These are phyloP conservation scores for Colletotrichum tanaceti DNA, from an alignment of 2,329 filamentous ascomycete genomes.

Conservation along the genomic window DNA sequence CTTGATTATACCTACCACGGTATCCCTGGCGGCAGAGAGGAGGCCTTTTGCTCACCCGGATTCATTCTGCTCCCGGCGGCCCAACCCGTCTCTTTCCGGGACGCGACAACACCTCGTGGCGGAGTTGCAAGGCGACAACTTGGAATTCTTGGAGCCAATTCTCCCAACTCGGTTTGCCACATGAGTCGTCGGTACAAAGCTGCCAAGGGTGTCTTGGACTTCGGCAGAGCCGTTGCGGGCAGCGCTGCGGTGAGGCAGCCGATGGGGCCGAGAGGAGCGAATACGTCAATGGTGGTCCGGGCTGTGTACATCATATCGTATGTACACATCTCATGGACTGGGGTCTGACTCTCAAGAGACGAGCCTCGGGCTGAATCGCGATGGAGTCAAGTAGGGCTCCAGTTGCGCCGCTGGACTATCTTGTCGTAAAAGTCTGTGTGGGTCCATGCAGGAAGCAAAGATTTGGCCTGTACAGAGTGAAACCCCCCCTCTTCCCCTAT, in stretches of 20 bases:
- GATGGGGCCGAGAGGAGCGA: neutral
- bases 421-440: neutral
- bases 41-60: neutral
- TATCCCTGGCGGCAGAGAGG: neutral
- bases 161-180: neutral
- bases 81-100: neutral
- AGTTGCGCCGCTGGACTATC: neutral
- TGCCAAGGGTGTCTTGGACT: constrained; percentile 23
- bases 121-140: constrained; percentile 16
- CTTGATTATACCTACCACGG: neutral
- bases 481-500: too few relatives aligned
- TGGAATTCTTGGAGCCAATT: too few relatives aligned
- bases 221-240: constrained; percentile 8
- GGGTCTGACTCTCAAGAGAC: neutral
- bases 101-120: constrained; percentile 19
- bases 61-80: constrained; percentile 26
- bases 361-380: neutral
- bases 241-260: constrained; percentile 12
- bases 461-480: neutral
- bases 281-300: neutral
- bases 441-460: neutral
- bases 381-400: neutral
- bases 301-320: too few relatives aligned
- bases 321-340: neutral
- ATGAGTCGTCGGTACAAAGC: neutral